Base-by-base conservation (phyloP, 2,329 filamentous ascomycete species). In the Pseudopithomyces chartarum region DNA sequence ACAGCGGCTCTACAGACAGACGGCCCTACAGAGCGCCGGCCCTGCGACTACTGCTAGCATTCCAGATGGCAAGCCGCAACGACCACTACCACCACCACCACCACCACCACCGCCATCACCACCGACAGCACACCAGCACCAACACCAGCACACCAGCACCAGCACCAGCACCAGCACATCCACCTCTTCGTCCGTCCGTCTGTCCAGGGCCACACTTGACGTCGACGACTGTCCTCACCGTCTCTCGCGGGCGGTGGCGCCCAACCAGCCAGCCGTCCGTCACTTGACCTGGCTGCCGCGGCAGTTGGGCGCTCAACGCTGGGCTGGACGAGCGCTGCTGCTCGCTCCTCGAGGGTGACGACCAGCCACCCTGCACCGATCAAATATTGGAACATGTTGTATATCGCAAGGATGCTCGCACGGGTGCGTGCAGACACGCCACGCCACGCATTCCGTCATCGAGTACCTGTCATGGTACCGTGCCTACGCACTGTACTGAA, bases 311-410 rank as follows among this genome's bases (percentile, higher is more conserved):
- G 38, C 38, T 19, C 43, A 49, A 33, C 33, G n/a, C n/a, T n/a
- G n/a, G n/a, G n/a, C n/a, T n/a, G n/a, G 38, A 52, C 55, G 45
- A 55, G 55, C 56, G 52, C 36, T 39, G 34, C n/a, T 48, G 44
- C 44, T 19, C 13, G 32, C 46, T 17, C 19, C 15, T 38, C 34
- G 34, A 29, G 26, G 26, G 26, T 29, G 26, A 29, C 26, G 26
- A 29, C 46, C 34, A 26, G 33, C 46, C 34, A 49, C 46, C 34
- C 46, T 49, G 46, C 46, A 49, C 47, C 36, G 34, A 42, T 50
- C 47, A 36, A 32, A 50, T 50, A 42, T 40, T 32, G 36, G 36
- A 50, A 50, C 47, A 50, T 32, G 47, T n/a, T 32, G 47, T 42
- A 42, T 42, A 42, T 32, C 47, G 36, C 47, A 36, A 29, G 47